Percentiles rank a stretch among this genome's conserved stretches.
phyloP scores from a whole-genome alignment of 1,284 basidiomycete genomes.

The Heliocybe sulcata region DNA sequence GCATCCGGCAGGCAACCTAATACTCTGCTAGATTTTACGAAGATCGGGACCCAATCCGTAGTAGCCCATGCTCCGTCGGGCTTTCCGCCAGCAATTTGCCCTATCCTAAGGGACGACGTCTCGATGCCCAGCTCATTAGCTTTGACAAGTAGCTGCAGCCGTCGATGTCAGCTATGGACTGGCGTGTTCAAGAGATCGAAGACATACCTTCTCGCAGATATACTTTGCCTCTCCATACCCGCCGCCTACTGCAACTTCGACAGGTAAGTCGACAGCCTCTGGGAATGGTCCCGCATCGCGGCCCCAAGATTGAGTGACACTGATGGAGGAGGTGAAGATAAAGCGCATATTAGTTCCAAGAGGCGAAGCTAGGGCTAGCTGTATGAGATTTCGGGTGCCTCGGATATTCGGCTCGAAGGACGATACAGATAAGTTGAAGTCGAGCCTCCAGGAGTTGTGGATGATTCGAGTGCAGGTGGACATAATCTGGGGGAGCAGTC shows the following conservation, averaged over 20 bases:
- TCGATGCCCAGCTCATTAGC: conserved; percentile 14
- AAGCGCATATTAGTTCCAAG: conserved; percentile 12
- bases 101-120: conserved; percentile 19
- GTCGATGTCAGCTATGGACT: no score
- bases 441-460: conserved; percentile 33
- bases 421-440: conserved; percentile 30
- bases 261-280: conserved; percentile 19
- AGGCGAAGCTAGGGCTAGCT: conserved; percentile 20
- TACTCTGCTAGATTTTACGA: conserved; percentile 20
- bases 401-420: conserved; percentile 29
- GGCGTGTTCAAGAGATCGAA: no score
- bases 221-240: conserved; percentile 29
- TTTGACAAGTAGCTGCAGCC: conserved; percentile 17
- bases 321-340: conserved; percentile 24
- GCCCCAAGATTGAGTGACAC: conserved; percentile 10
- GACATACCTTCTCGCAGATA: conserved; percentile 17
- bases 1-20: conserved; percentile 20
- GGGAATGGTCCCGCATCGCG: conserved; percentile 20
- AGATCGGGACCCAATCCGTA: conserved; percentile 25
- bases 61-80: conserved; percentile 20
- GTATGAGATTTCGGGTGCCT: conserved; percentile 26
- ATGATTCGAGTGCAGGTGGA: conserved; percentile 18
- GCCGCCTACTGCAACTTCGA: conserved; percentile 13
- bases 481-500: no score
- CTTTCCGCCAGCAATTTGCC: conserved; percentile 21